These are phyloP conservation scores for Boletellus ananiceps DNA, from an alignment of 768 basidiomycete species.

Conservation along the genomic window DNA sequence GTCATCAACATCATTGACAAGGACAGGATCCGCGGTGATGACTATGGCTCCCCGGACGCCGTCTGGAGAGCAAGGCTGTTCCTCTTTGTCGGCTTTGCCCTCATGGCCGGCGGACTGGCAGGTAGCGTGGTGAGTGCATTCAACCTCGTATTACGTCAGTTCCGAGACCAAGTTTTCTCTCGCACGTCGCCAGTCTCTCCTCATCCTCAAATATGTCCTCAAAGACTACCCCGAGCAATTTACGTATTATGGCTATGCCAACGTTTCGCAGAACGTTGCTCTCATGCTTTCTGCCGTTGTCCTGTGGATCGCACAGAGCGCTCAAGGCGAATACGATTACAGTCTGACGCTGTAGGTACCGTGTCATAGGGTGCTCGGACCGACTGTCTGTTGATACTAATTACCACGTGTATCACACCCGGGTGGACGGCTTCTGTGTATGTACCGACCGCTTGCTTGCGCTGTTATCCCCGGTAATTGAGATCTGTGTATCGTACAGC, in stretches of 20 bases:
- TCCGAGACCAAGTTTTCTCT: neutral
- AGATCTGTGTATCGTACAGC: neutral
- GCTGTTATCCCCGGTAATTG: neutral
- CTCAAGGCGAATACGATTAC: slow-evolving; percentile 88
- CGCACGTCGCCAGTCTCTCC: slow-evolving; percentile 54
- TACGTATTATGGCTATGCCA: slow-evolving; percentile 90
- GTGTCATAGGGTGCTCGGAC: neutral
- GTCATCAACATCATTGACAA: slow-evolving; percentile 95
- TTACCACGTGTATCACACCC: slow-evolving; percentile 7
- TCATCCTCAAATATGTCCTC: slow-evolving; percentile 88
- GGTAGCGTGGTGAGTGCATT: slow-evolving; percentile 79
- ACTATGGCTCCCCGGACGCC: slow-evolving; percentile 76
- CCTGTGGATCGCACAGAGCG: slow-evolving; percentile 88
- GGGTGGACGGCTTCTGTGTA: neutral
- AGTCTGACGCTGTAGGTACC: slow-evolving; percentile 61
- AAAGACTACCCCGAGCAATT: slow-evolving; percentile 67
- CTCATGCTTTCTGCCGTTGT: slow-evolving; percentile 83
- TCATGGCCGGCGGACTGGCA: slow-evolving; percentile 98
- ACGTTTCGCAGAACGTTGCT: slow-evolving; percentile 88
- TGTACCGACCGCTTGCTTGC: neutral
- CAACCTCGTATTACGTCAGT: neutral
- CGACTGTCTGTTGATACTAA: slow-evolving; percentile 7
- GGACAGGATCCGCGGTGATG: slow-evolving; percentile 76
- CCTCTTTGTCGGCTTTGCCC: slow-evolving; percentile 90
- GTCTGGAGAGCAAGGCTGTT: slow-evolving; percentile 91